Percentiles rank a stretch among this genome's conserved stretches.
phyloP scores from a whole-genome alignment of 331 rosid genomes.

The Arachis monticola region DNA sequence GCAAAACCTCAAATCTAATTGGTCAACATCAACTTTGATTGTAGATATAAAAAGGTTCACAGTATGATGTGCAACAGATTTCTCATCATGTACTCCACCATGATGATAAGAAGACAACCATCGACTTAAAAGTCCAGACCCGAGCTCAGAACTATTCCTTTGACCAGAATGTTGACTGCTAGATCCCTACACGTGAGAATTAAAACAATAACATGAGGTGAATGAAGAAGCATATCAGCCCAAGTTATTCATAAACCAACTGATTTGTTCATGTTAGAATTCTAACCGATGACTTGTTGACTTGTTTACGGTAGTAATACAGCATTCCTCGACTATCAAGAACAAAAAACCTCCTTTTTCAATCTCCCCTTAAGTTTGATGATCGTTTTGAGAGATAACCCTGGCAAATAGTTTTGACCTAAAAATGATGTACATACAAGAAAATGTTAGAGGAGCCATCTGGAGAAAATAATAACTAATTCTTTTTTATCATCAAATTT shows the following conservation, averaged over 20 bases:
- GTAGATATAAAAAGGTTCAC: conserved; percentile 97
- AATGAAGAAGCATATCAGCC: conserved; percentile 24
- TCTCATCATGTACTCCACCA: conserved; percentile 99
- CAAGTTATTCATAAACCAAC: conserved; percentile 33
- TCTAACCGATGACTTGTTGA: conserved; percentile 92
- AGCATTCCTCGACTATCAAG: conserved; percentile 62
- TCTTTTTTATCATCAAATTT: no score
- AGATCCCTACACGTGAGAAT: conserved; percentile 65
- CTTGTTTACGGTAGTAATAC: conserved; percentile 94
- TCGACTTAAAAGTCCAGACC: conserved; percentile 97
- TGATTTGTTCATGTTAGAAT: conserved; percentile 38
- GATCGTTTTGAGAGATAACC: conserved; percentile 96
- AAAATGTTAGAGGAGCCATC: conserved; percentile 4
- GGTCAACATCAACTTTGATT: conserved; percentile 98
- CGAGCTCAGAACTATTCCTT: conserved; percentile 98
- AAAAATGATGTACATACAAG: conserved; percentile 27
- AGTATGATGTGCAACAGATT: conserved; percentile 98
- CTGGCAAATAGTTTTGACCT: conserved; percentile 99
- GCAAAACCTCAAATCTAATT: conserved; percentile 94
- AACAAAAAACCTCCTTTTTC: no score
- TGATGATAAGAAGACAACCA: conserved; percentile 98
- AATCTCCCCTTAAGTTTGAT: no score
- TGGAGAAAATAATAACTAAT: conserved; percentile 12
- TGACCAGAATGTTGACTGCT: conserved; percentile 85
- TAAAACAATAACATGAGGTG: conserved; percentile 33